Conservation (phyloP, 495 filamentous ascomycete genomes). For the Penicillium salamii region DNA sequence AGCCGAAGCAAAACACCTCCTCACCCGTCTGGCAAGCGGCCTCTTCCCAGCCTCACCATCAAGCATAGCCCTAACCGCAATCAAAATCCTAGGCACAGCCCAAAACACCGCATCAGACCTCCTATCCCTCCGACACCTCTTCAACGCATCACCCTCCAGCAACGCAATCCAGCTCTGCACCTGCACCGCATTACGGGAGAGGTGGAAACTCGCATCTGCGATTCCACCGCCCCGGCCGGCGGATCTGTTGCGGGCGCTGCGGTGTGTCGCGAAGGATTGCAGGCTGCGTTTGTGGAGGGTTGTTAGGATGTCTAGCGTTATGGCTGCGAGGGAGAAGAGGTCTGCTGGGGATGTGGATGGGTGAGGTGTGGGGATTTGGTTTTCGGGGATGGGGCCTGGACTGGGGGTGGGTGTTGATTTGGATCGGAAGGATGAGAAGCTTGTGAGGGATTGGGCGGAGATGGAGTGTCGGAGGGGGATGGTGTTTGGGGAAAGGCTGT, state of each 20-base stretch:
- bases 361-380: constrained; percentile 6
- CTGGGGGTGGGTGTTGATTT: constrained; percentile 13
- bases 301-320: constrained; percentile 71
- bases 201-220: constrained; percentile 78
- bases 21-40: constrained; percentile 33
- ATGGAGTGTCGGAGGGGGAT: constrained; percentile 22
- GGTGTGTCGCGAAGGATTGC: constrained; percentile 69
- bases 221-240: constrained; percentile 65
- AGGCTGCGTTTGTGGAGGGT: constrained; percentile 71
- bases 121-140: constrained; percentile 36
- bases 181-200: constrained; percentile 64
- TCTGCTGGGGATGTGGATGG: constrained; percentile 27
- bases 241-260: constrained; percentile 65
- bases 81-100: constrained; percentile 40
- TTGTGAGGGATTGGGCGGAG: not conserved
- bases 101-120: constrained; percentile 47
- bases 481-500: constrained; percentile 19
- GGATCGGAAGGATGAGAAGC: not conserved
- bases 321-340: constrained; percentile 43
- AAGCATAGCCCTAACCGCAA: constrained; percentile 45
- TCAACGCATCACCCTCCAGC: constrained; percentile 64
- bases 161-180: constrained; percentile 74
- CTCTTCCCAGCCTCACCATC: constrained; percentile 34
- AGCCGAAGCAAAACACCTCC: constrained; percentile 19
- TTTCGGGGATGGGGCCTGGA: constrained; percentile 1